These are phyloP conservation scores for Chaetomium sp. DNA, from an alignment of 2,329 filamentous ascomycete species.

Conservation along the genomic window DNA sequence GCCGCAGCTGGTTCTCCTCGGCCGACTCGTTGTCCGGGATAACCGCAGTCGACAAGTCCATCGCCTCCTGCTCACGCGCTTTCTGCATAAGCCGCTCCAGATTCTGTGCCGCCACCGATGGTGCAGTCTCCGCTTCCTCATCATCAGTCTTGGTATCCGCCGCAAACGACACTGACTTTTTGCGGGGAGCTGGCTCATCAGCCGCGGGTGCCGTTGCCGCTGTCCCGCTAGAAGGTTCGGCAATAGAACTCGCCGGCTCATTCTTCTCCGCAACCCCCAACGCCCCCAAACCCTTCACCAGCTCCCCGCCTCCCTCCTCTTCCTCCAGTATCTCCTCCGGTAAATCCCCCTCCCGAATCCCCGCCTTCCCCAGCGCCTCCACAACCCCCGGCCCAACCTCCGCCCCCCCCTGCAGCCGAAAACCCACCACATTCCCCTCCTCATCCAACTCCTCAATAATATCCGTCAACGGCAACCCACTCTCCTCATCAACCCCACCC, in stretches of 20 bases:
- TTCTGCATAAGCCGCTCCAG: constrained; percentile 52
- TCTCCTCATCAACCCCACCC: constrained; percentile 50
- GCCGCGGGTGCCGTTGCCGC: background rate
- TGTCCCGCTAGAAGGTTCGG: background rate
- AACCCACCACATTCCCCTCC: constrained; percentile 73
- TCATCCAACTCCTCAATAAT: constrained; percentile 92
- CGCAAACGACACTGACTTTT: constrained; percentile 58
- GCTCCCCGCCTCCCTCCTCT: constrained; percentile 5
- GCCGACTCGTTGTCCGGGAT: constrained; percentile 68
- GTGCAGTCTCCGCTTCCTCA: constrained; percentile 27
- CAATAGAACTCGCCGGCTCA: background rate
- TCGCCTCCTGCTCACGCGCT: constrained; percentile 48
- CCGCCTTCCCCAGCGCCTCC: constrained; percentile 71
- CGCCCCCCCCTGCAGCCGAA: constrained; percentile 59
- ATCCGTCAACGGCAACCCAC: constrained; percentile 74
- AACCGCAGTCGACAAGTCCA: constrained; percentile 43
- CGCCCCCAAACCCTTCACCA: background rate
- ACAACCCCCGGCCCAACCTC: constrained; percentile 61
- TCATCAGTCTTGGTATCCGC: constrained; percentile 50
- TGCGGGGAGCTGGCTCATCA: constrained; percentile 22
- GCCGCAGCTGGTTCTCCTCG: constrained; percentile 73
- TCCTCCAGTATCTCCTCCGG: constrained; percentile 16
- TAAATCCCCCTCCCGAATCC: constrained; percentile 46
- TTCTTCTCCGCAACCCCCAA: background rate
- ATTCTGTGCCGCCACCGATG: constrained; percentile 38